A percentile compares a stretch with the other conserved stretches of the same genome.
phyloP scores from a whole-genome alignment of 306 rosid genomes.

The Datisca glomerata region DNA sequence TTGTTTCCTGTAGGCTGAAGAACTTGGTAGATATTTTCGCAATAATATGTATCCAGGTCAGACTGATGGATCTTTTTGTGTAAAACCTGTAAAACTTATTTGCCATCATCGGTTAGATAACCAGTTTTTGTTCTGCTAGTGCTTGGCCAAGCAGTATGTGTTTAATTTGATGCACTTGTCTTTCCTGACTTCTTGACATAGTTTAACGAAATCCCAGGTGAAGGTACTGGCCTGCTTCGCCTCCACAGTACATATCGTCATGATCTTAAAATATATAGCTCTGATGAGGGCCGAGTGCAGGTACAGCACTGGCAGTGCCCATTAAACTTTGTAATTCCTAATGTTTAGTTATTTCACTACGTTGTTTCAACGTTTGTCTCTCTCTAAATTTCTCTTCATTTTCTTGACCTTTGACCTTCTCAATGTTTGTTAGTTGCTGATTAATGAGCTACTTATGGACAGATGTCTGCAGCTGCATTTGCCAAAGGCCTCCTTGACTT shows the following conservation, averaged over 20 bases:
- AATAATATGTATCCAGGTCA: constrained; percentile 96
- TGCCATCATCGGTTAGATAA: too few species aligned
- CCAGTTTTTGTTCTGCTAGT: neutral
- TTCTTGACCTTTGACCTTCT: constrained; percentile 10
- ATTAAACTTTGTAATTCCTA: neutral
- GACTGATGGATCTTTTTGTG: constrained; percentile 8
- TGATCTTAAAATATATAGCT: constrained; percentile 94
- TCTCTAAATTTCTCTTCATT: too few species aligned
- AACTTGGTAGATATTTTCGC: constrained; percentile 92
- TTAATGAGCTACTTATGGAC: constrained; percentile 21
- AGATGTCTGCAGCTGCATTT: constrained; percentile 99
- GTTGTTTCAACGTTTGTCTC: neutral
- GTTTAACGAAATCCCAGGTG: constrained; percentile 51
- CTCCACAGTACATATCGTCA: constrained; percentile 98
- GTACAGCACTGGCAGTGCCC: constrained; percentile 24
- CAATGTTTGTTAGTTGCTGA: constrained; percentile 16
- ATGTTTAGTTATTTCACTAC: constrained; percentile 2
- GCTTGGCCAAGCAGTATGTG: neutral
- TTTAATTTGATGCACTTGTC: neutral
- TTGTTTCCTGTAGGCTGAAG: constrained; percentile 71
- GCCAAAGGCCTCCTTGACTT: constrained; percentile 99
- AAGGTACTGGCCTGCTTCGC: constrained; percentile 96
- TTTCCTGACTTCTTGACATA: constrained; percentile 7
- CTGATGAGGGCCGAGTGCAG: constrained; percentile 99
- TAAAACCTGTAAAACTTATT: too few species aligned